Conservation (phyloP, 345 rosid species). For the Pistacia vera region DNA sequence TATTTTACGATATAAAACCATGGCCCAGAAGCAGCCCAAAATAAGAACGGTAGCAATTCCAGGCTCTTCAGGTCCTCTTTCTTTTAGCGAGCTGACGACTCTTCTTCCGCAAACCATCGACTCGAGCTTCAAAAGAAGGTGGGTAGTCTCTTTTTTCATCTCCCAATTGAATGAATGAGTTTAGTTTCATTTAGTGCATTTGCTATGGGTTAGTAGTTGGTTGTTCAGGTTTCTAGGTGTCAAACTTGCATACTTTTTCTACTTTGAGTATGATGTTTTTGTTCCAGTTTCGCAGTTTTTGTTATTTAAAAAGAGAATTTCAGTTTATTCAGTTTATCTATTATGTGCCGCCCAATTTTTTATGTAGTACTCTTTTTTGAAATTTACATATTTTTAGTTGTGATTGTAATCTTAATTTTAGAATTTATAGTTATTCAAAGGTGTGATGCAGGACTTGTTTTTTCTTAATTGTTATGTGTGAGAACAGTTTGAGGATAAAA, state of each 20-base stretch:
- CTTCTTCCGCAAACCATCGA: too few relatives aligned
- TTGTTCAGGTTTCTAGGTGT: background rate
- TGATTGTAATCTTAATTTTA: slow-evolving; percentile 1
- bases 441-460: background rate
- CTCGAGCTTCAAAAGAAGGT: too few relatives aligned
- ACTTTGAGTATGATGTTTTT: background rate
- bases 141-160: too few relatives aligned
- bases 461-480: background rate
- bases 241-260: background rate
- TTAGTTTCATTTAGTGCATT: background rate
- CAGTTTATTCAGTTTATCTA: too few relatives aligned
- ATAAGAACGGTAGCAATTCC: too few relatives aligned
- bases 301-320: background rate
- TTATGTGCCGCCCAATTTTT: too few relatives aligned
- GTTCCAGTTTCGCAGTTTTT: too few relatives aligned
- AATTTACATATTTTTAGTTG: background rate
- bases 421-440: background rate
- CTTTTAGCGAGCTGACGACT: too few relatives aligned
- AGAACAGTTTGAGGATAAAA: background rate
- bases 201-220: background rate
- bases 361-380: background rate
- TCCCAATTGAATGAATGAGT: background rate
- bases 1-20: too few relatives aligned
- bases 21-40: too few relatives aligned
- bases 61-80: too few relatives aligned